Base-by-base conservation (phyloP, 768 basidiomycete genomes). In the Ephemerocybe angulata region DNA sequence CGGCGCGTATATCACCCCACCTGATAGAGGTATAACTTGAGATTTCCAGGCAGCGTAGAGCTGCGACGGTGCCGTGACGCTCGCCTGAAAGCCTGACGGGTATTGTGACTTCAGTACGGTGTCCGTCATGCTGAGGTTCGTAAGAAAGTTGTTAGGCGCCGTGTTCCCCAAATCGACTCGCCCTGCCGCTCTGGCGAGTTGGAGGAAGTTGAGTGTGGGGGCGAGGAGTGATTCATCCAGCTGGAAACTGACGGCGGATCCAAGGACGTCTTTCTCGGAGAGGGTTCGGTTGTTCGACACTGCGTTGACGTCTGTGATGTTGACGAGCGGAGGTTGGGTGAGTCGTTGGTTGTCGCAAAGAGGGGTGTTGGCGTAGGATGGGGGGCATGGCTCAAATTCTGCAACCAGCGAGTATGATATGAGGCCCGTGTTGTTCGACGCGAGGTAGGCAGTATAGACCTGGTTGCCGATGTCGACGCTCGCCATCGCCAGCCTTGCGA, bases 91-190 rank as follows among this genome's bases (percentile, higher is more conserved):
- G 7, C 17, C 13, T 27, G 50, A 25, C 6, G 38, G 38, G n/a
- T 38, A 28, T 2, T 25, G 33, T 19, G 50, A 1, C 1, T 4
- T 43, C 31, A 59, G 25, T n/a, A 50, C 43, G 17, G 37, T 15
- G 12, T 56, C 43, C 13, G 44, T 44, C 11, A 55, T 40, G 8
- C 50, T 35, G 15, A 48, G 43, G 52, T 65, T 60, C 24, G 62
- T 52, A 3, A 67, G 17, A 48, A 64, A 60, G 49, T 67, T 65
- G 54, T 65, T 65, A 0, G 61, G 63, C 21, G 57, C 60, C 40
- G 50, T 57, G 30, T 62, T 67, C 1, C 66, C 66, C 3, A 67
- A 50, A 29, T 67, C 66, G 19, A 67, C 28, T 33, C 62, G 62
- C 12, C 58, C 55, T 15, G 59, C 54, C 21, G 66, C 66, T 53